These are phyloP conservation scores for Alternaria rosae DNA, from an alignment of 2,329 filamentous ascomycete species.

Conservation along the genomic window DNA sequence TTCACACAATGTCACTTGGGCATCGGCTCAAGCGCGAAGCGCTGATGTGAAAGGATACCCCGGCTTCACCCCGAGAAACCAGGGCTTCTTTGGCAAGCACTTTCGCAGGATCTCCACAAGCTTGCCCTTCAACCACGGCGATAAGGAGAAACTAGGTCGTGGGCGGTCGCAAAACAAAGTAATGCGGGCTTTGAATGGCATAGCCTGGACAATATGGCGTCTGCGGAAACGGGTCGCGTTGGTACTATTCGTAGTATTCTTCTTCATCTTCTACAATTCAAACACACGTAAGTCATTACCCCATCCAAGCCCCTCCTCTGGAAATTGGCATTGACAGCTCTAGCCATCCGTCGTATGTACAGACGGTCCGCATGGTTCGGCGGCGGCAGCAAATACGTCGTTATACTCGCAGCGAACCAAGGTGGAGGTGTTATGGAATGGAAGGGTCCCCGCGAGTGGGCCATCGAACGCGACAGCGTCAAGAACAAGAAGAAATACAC, in stretches of 20 bases:
- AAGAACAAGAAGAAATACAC: conserved; percentile 94
- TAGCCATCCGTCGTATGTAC: conserved; percentile 68
- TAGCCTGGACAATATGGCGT: conserved; percentile 66
- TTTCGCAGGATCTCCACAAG: conserved; percentile 81
- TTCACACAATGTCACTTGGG: conserved; percentile 74
- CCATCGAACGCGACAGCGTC: conserved; percentile 94
- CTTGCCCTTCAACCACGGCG: conserved; percentile 72
- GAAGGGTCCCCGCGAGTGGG: conserved; percentile 98
- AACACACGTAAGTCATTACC: conserved; percentile 72
- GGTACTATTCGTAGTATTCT: conserved; percentile 65
- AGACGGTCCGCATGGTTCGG: conserved; percentile 76
- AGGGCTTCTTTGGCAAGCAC: conserved; percentile 86
- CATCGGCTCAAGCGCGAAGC: conserved; percentile 79
- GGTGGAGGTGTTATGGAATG: conserved; percentile 98
- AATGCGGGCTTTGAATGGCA: conserved; percentile 44
- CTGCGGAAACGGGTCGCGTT: conserved; percentile 70
- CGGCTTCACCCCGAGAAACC: conserved; percentile 80
- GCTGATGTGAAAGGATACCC: conserved; percentile 77
- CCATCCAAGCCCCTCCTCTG: neutral
- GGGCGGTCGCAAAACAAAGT: conserved; percentile 55
- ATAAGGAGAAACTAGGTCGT: conserved; percentile 78
- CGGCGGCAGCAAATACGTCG: conserved; percentile 89
- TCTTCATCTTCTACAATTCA: conserved; percentile 69
- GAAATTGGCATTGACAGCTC: conserved; percentile 27
- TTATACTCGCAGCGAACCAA: conserved; percentile 91